Conservation (phyloP, 75 land plant species). For the Cupressus sempervirens region DNA sequence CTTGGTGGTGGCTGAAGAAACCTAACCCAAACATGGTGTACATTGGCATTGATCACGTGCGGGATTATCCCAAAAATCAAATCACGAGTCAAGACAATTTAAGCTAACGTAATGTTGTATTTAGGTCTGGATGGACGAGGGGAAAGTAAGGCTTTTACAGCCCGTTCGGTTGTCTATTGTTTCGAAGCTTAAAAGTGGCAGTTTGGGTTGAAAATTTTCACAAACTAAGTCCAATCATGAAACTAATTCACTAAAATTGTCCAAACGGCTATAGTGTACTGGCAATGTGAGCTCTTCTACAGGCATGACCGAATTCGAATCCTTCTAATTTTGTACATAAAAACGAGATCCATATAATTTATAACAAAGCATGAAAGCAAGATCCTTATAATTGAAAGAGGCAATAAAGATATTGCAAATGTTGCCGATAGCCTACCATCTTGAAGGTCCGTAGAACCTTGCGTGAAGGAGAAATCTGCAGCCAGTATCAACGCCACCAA, state of each 20-base stretch:
- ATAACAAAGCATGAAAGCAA: background rate
- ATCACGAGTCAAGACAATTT: too few species aligned
- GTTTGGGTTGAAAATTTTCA: background rate
- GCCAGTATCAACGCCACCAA: background rate
- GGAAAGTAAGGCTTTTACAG: background rate
- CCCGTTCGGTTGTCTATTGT: background rate
- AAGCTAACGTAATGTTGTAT: too few species aligned
- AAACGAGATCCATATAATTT: background rate
- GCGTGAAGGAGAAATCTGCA: background rate
- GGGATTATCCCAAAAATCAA: too few species aligned
- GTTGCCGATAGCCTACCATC: conserved; percentile 1
- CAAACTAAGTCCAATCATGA: background rate
- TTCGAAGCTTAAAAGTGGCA: background rate
- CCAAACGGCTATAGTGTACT: too few species aligned
- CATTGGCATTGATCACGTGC: too few species aligned
- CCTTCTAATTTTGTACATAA: too few species aligned
- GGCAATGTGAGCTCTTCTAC: background rate
- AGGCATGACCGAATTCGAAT: background rate
- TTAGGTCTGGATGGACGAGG: too few species aligned
- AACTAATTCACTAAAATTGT: background rate
- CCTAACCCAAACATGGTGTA: too few species aligned
- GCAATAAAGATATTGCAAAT: background rate
- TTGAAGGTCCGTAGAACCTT: conserved; percentile 8
- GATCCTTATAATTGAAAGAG: background rate
- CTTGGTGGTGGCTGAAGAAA: too few species aligned